phyloP scores from a whole-genome alignment of 2,329 filamentous ascomycete genomes.

The Aspergillus sp. region DNA sequence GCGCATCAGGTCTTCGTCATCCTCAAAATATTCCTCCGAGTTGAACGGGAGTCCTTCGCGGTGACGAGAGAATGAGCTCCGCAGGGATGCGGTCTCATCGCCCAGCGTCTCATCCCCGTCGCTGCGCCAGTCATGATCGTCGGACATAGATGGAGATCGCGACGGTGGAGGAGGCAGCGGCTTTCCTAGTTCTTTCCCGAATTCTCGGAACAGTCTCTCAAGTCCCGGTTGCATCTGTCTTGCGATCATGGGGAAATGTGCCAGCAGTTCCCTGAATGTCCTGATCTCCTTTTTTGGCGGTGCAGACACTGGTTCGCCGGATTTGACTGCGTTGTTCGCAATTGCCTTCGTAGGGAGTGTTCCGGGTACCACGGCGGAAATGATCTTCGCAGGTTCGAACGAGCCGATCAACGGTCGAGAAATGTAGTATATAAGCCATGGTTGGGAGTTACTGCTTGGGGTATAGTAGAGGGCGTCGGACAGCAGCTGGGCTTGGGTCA shows the following conservation, averaged over 20 bases:
- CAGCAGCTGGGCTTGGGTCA: slow-evolving; percentile 85
- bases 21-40: slow-evolving; percentile 73
- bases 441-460: slow-evolving; percentile 81
- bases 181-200: slow-evolving; percentile 79
- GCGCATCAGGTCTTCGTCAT: slow-evolving; percentile 89
- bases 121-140: slow-evolving; percentile 53
- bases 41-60: slow-evolving; percentile 49
- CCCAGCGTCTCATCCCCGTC: slow-evolving; percentile 35
- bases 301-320: slow-evolving; percentile 34
- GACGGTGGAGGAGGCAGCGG: slow-evolving; percentile 72
- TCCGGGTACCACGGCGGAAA: slow-evolving; percentile 60
- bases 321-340: slow-evolving; percentile 21
- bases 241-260: slow-evolving; percentile 92
- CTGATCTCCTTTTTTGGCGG: slow-evolving; percentile 82
- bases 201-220: slow-evolving; percentile 86
- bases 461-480: slow-evolving; percentile 85
- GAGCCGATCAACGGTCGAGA: slow-evolving; percentile 81
- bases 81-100: slow-evolving; percentile 36
- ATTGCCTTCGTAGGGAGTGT: slow-evolving; percentile 32
- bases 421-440: slow-evolving; percentile 97
- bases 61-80: slow-evolving; percentile 33
- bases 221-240: slow-evolving; percentile 92
- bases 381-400: slow-evolving; percentile 73
- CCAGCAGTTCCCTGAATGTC: slow-evolving; percentile 84
- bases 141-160: slow-evolving; percentile 49